Evolutionary conservation across 2,329 filamentous ascomycete genomes (phyloP), one percentile per base, ranked within the genome.

Genomic region (Fusarium sp.): DNA sequence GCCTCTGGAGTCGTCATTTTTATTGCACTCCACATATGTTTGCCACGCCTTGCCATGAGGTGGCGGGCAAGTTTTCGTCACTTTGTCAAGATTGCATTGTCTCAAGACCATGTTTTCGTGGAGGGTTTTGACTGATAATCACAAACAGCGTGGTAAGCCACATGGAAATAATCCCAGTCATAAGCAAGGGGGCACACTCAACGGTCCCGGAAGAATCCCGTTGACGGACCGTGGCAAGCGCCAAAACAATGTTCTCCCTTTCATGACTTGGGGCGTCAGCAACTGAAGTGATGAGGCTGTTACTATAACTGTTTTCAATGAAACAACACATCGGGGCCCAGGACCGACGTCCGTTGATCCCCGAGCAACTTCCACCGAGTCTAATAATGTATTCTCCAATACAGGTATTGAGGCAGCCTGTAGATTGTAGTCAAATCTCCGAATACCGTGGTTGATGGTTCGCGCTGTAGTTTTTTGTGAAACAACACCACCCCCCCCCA

Each of bases 11-110:
- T 59, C 46, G 41, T 60, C 45, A 44, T 57, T 40, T 40, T 57
- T 38, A 59, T 40, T 40, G 52, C 42, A 62, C 66, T 70, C 61
- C 55, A 46, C 44, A 40, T 18, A 30, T 37, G n/a, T 40, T 50
- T 65, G 30, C 18, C 53, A 71, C 49, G 41, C 56, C 65, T 44
- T 70, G 53, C 69, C 69, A 72, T 72, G 69, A 72, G 69, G 69
- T 70, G 65, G 69, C 56, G 62, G 64, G 53, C 53, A 40, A 37
- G 54, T 54, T 20, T 35, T 13, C 35, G 35, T 60, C 45, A 23
- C 40, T 48, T 44, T 45, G 55, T 67, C 56, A 48, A 67, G 52
- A 64, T 50, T 54, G 64, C 38, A 35, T 58, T 72, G 69, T 72
- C 65, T 72, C 64, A 62, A 41, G 42, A 27, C 64, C 69, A 72